Evolutionary conservation across 768 basidiomycete species (phyloP).

Genomic region (Hirschioporus abietinus): DNA sequence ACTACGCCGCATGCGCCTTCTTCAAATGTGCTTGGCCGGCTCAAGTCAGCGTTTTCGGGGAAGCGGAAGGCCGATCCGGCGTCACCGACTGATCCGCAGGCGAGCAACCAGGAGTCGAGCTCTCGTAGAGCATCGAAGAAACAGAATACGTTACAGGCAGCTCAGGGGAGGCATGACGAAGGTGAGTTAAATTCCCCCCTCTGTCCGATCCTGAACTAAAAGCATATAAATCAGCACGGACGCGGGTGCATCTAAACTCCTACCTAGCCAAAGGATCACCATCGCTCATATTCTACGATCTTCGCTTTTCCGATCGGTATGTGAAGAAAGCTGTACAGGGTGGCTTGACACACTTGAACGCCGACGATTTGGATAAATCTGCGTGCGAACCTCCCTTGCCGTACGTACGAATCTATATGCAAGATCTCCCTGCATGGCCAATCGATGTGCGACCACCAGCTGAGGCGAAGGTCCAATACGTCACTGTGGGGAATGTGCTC

Average conservation of each 20-base stretch:
- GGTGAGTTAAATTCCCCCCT: neutral
- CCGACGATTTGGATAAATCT: neutral
- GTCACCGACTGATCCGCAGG: neutral
- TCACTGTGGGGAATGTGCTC: neutral
- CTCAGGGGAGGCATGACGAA: neutral
- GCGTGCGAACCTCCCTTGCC: neutral
- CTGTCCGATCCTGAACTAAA: neutral
- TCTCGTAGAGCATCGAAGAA: neutral
- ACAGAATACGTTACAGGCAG: neutral
- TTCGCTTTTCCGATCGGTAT: neutral
- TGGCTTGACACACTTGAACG: neutral
- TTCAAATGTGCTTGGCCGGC: neutral
- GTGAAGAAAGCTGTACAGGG: neutral
- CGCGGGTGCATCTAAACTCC: neutral
- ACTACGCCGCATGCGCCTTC: neutral
- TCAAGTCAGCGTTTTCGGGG: neutral
- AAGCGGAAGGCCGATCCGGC: neutral
- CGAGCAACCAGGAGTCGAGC: neutral
- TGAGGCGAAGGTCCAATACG: neutral
- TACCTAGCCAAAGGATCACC: neutral
- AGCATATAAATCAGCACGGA: neutral
- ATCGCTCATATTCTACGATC: neutral
- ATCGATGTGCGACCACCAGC: neutral
- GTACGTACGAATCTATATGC: neutral
- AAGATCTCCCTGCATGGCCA: neutral